Percentiles rank a stretch among this genome's conserved stretches.
phyloP scores from a whole-genome alignment of 495 filamentous ascomycete genomes.

The Parathielavia appendiculata region DNA sequence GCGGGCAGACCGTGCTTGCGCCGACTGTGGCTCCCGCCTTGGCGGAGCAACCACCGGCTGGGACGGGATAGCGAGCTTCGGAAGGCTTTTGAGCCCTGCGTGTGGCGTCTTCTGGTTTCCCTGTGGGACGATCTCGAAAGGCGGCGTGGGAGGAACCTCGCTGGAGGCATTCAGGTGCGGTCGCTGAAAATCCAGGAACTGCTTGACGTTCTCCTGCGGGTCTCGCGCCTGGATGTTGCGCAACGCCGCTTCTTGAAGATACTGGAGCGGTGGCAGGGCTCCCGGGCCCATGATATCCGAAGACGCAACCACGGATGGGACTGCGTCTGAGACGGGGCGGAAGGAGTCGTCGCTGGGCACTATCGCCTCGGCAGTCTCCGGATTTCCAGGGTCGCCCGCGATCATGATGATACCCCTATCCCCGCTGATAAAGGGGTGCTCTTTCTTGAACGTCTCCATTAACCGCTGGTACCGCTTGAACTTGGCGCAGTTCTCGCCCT shows the following conservation, averaged over 20 bases:
- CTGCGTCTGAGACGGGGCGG: constrained; percentile 56
- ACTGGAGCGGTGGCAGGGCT: constrained; percentile 53
- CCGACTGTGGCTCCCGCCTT: constrained; percentile 22
- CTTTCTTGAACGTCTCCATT: constrained; percentile 60
- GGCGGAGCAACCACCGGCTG: constrained; percentile 18
- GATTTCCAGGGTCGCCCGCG: constrained; percentile 66
- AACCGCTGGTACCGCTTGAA: constrained; percentile 67
- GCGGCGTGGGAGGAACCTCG: constrained; percentile 53
- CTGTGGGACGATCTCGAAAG: constrained; percentile 47
- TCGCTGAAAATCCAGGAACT: constrained; percentile 79
- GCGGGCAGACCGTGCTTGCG: constrained; percentile 27
- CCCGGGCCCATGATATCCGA: constrained; percentile 78
- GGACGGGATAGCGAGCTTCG: constrained; percentile 52
- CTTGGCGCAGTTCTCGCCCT: constrained; percentile 84
- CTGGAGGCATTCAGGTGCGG: constrained; percentile 44
- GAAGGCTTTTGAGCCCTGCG: constrained; percentile 51
- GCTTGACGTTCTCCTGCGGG: constrained; percentile 84
- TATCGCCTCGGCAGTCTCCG: constrained; percentile 52
- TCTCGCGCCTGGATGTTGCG: constrained; percentile 62
- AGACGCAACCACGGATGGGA: constrained; percentile 81
- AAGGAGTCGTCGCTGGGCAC: constrained; percentile 39
- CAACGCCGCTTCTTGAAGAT: constrained; percentile 66
- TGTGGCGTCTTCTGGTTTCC: constrained; percentile 30
- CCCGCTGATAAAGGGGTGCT: constrained; percentile 55
- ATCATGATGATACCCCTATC: constrained; percentile 58